phyloP scores from a whole-genome alignment of 306 rosid species.

The Argentina anserina region DNA sequence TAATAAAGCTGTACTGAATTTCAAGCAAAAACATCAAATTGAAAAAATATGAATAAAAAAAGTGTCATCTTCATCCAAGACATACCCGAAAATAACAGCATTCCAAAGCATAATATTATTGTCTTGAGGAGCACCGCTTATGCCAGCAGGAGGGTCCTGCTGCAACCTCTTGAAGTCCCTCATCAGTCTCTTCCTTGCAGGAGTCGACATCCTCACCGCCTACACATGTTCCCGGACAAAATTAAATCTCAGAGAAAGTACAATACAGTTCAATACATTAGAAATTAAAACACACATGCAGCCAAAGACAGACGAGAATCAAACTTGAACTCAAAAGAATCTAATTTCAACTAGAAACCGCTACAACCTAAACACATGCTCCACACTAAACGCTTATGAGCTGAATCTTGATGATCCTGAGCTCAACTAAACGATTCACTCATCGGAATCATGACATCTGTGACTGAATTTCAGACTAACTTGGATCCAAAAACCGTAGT shows the following conservation, averaged over 20 bases:
- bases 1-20: conserved; percentile 3
- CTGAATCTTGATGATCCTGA: conserved; percentile 1
- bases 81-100: conserved; percentile 95
- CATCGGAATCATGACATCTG: not conserved
- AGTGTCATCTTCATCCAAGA: conserved; percentile 19
- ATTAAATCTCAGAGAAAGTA: conserved; percentile 9
- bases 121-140: conserved; percentile 96
- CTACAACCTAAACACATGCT: conserved; percentile 11
- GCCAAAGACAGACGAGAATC: not conserved
- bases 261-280: not conserved
- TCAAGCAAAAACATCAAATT: conserved; percentile 4
- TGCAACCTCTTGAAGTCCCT: conserved; percentile 93
- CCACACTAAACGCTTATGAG: not conserved
- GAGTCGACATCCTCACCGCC: conserved; percentile 92
- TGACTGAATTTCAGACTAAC: not conserved
- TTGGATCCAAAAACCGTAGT: conserved; percentile 10
- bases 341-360: not conserved
- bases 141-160: conserved; percentile 92
- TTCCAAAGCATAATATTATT: conserved; percentile 96
- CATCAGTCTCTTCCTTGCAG: conserved; percentile 90
- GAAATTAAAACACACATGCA: not conserved
- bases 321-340: not conserved
- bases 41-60: not conserved
- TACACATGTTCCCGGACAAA: conserved; percentile 21
- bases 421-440: not conserved